phyloP scores from a whole-genome alignment of 1,284 basidiomycete genomes.

The Cutaneotrichosporon curvatum region DNA sequence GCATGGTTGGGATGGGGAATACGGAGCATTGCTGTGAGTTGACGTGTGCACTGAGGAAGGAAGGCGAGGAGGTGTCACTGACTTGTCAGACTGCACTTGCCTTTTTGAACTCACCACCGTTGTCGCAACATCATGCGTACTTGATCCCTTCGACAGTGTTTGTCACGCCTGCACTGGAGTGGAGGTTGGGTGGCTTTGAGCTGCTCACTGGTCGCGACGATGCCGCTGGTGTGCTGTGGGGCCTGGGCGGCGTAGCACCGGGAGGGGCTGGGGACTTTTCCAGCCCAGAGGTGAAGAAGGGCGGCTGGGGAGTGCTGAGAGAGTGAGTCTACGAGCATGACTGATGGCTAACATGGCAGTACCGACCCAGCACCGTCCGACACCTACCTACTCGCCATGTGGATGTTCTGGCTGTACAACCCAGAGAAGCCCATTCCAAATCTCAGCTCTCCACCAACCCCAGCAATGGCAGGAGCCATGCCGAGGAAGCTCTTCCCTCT shows the following conservation, averaged over 20 bases:
- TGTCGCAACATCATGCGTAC: slow-evolving; percentile 83
- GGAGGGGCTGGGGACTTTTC: slow-evolving; percentile 54
- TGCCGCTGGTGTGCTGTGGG: slow-evolving; percentile 51
- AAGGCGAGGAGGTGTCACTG: too few relatives aligned
- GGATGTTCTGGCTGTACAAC: slow-evolving; percentile 81
- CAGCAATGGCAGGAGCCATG: slow-evolving; percentile 68
- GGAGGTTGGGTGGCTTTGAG: slow-evolving; percentile 93
- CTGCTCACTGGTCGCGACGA: slow-evolving; percentile 55
- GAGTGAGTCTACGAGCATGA: slow-evolving; percentile 65
- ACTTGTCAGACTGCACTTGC: slow-evolving; percentile 67
- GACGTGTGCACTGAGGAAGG: too few relatives aligned
- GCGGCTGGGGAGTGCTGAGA: slow-evolving; percentile 74
- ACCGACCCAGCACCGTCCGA: slow-evolving; percentile 66
- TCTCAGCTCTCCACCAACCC: slow-evolving; percentile 60
- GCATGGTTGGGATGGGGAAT: slow-evolving; percentile 94
- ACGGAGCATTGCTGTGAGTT: slow-evolving; percentile 76
- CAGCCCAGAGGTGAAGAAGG: slow-evolving; percentile 84
- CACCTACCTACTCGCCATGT: slow-evolving; percentile 75
- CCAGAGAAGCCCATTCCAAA: slow-evolving; percentile 60
- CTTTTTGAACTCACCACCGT: slow-evolving; percentile 80
- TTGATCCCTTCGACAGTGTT: slow-evolving; percentile 68
- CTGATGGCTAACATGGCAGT: too few relatives aligned
- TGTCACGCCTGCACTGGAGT: slow-evolving; percentile 76
- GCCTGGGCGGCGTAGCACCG: slow-evolving; percentile 61
- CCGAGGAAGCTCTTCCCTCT: slow-evolving; percentile 68